These are phyloP conservation scores for Penicillium sp. DNA, from an alignment of 2,329 filamentous ascomycete species.

Conservation along the genomic window DNA sequence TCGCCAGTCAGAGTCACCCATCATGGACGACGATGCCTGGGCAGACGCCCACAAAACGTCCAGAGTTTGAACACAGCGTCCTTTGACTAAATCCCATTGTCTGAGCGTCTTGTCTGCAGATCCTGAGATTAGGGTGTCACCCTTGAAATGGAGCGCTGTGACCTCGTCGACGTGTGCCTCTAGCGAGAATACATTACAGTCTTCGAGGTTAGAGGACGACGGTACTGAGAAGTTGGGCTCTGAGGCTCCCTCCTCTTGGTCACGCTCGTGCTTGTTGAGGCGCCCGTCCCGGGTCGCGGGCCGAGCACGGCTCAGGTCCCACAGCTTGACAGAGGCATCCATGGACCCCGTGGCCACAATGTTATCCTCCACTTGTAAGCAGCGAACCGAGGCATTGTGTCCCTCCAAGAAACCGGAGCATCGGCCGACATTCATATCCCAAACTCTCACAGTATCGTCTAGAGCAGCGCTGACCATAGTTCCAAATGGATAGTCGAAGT, in stretches of 20 bases:
- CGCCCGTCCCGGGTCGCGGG: slow-evolving; percentile 66
- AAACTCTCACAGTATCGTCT: slow-evolving; percentile 91
- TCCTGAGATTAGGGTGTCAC: slow-evolving; percentile 86
- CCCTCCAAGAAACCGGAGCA: slow-evolving; percentile 91
- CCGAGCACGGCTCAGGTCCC: slow-evolving; percentile 87
- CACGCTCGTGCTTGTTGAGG: slow-evolving; percentile 48
- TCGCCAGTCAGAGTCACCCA: slow-evolving; percentile 65
- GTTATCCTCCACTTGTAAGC: slow-evolving; percentile 92
- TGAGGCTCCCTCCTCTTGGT: slow-evolving; percentile 43
- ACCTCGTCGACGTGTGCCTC: slow-evolving; percentile 91
- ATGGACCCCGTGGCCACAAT: slow-evolving; percentile 90
- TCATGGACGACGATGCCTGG: slow-evolving; percentile 72
- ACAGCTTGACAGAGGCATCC: slow-evolving; percentile 90
- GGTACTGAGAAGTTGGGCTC: slow-evolving; percentile 63
- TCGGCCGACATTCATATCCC: slow-evolving; percentile 90
- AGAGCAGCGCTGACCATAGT: slow-evolving; percentile 88
- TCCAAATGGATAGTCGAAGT: slow-evolving; percentile 97
- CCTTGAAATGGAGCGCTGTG: slow-evolving; percentile 86
- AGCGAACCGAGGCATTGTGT: slow-evolving; percentile 87
- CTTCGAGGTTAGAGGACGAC: slow-evolving; percentile 71
- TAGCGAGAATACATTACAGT: slow-evolving; percentile 85
- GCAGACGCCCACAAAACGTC: slow-evolving; percentile 98
- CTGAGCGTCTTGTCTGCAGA: slow-evolving; percentile 96
- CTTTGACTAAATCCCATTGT: slow-evolving; percentile 96
- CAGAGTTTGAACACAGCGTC: slow-evolving; percentile 94